Percentiles rank a stretch among this genome's conserved stretches.
Conservation (phyloP, 495 filamentous ascomycete species). For the Paragyromitra xinjiangensis region DNA sequence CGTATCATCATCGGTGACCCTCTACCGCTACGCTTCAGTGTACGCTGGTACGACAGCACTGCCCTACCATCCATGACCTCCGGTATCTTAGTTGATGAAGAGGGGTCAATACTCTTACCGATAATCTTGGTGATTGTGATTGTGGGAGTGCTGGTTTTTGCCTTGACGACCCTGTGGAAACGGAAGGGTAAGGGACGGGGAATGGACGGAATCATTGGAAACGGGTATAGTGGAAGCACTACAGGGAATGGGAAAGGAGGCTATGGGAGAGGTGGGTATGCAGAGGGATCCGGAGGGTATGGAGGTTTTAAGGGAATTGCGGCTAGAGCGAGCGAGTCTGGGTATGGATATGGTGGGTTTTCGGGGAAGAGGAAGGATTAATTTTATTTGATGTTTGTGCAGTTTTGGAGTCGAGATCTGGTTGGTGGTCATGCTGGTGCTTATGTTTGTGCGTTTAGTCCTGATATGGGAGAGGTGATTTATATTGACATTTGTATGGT, state of each 20-base stretch:
- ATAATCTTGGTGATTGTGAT: conserved; percentile 56
- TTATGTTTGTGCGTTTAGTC: neutral
- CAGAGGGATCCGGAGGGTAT: conserved; percentile 60
- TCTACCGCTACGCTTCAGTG: conserved; percentile 78
- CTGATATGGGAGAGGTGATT: neutral
- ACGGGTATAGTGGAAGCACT: conserved; percentile 61
- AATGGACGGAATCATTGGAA: conserved; percentile 59
- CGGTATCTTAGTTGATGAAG: conserved; percentile 4
- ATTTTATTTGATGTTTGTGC: conserved; percentile 39
- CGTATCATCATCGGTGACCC: conserved; percentile 87
- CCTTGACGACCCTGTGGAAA: conserved; percentile 2
- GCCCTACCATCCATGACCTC: conserved; percentile 65
- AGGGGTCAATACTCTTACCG: conserved; percentile 50
- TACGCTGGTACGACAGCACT: conserved; percentile 85
- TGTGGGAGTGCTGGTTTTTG: conserved; percentile 56
- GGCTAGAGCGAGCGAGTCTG: conserved; percentile 50
- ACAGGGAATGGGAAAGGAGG: conserved; percentile 26
- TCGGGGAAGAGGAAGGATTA: conserved; percentile 66
- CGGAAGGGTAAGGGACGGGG: conserved; percentile 61
- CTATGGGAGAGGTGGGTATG: conserved; percentile 63
- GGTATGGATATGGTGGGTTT: conserved; percentile 61
- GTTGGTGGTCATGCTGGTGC: conserved; percentile 3
- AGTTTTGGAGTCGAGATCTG: conserved; percentile 1
- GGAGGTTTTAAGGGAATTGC: conserved; percentile 45
- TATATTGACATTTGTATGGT: conserved; percentile 10